Conservation (phyloP, 108 stramenopile genomes). For the Cyclotella sp. region DNA sequence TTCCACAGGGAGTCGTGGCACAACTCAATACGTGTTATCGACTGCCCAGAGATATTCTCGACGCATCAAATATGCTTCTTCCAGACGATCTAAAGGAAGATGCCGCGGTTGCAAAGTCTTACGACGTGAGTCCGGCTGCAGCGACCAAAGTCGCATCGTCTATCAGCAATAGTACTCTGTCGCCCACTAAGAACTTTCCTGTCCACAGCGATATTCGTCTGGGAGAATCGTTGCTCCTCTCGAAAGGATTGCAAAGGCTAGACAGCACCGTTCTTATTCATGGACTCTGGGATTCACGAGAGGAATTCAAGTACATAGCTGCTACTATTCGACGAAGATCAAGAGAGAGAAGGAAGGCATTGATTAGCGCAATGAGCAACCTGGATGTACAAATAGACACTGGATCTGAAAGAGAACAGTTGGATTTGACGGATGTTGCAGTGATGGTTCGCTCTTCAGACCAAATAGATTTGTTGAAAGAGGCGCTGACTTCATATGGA, state of each 20-base stretch:
- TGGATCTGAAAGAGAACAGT: conserved; percentile 15
- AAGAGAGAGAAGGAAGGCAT: conserved; percentile 43
- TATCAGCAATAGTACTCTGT: not conserved
- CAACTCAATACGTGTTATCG: conserved; percentile 58
- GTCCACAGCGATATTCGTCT: conserved; percentile 26
- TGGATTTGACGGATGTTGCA: conserved; percentile 60
- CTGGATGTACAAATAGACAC: conserved; percentile 19
- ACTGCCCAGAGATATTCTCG: conserved; percentile 53
- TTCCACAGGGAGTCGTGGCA: conserved; percentile 66
- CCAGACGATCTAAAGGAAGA: conserved; percentile 8
- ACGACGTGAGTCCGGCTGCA: conserved; percentile 54
- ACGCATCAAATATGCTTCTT: conserved; percentile 55
- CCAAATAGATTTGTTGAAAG: conserved; percentile 53
- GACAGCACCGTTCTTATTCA: conserved; percentile 55
- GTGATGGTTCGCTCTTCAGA: conserved; percentile 59
- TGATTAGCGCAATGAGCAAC: conserved; percentile 39
- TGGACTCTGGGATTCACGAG: conserved; percentile 62
- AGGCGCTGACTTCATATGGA: conserved; percentile 39
- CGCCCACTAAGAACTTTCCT: not conserved
- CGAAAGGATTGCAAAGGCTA: conserved; percentile 44
- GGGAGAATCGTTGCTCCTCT: conserved; percentile 48
- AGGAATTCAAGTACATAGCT: conserved; percentile 66
- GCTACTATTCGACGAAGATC: conserved; percentile 50
- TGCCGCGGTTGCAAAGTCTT: conserved; percentile 2
- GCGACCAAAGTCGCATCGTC: conserved; percentile 35